Evolutionary conservation across 768 basidiomycete genomes (phyloP), one percentile per base, ranked within the genome.

Genomic region (Pholiota microspora): DNA sequence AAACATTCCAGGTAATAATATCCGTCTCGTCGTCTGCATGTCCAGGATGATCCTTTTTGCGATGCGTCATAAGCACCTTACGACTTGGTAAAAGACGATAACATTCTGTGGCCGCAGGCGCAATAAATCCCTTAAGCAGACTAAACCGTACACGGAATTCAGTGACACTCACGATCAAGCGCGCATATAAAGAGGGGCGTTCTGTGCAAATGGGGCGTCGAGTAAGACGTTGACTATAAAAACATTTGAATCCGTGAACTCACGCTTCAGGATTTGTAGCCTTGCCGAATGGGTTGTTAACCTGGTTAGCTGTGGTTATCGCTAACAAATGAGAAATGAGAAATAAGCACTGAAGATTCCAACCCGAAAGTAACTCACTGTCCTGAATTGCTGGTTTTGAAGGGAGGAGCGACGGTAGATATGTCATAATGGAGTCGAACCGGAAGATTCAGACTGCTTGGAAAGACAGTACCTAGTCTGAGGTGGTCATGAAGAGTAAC

Each of bases 101-200:
- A 66, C 90, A 93, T 49, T 80, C 85, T 84, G 64, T 3, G 31
- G 34, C 51, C 15, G 16, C 15, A 49, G 45, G 32, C 12, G 42
- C 28, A 54, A 16, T 28, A 8, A 18, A 31, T 16, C 4, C 35
- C 35, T 7, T 46, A 18, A 42, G 16, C 35, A 36, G n/a, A 36
- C n/a, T 36, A 7, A 7, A 16, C n/a, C 23, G 32, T 24, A 31
- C 13, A 28, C 16, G 42, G 40, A 31, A 40, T 24, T 7, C 12
- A 25, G 44, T n/a, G 24, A 29, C 28, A 63, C 67, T 38, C 67
- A 85, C 86, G 78, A 61, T 79, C 69, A 31, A 87, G 72, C 3
- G 77, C 85, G 61, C 90, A 92, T 53, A 92, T 90, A 65, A 82
- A 89, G n/a, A 92, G 87, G 0, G 88, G 83, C 2, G 89, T 91